Percentiles rank a stretch among this genome's conserved stretches.
Conservation (phyloP, 1,139 yeast genomes). For the Trichomonascaceae sp. region DNA sequence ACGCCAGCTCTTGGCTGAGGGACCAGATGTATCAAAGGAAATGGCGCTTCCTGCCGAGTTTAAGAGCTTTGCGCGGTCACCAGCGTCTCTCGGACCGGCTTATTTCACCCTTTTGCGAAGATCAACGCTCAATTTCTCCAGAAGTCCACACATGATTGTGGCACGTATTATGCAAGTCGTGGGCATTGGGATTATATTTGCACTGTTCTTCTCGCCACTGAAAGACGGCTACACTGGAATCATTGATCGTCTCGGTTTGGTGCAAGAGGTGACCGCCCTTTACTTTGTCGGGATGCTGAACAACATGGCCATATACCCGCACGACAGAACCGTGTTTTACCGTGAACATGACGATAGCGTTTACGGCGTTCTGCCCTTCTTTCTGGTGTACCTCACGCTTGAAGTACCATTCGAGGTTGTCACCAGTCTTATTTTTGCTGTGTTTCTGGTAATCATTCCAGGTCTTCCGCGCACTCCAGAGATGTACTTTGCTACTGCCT, state of each 20-base stretch:
- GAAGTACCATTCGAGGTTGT: conserved; percentile 66
- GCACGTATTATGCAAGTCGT: conserved; percentile 58
- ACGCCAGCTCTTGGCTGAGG: not conserved
- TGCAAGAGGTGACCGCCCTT: conserved; percentile 60
- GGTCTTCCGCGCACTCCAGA: conserved; percentile 61
- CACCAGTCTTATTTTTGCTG: conserved; percentile 45
- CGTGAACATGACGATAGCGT: conserved; percentile 68
- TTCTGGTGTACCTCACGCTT: conserved; percentile 46
- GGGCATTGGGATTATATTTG: conserved; percentile 51
- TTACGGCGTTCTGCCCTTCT: conserved; percentile 56
- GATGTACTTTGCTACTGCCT: conserved; percentile 55
- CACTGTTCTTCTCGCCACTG: conserved; percentile 62
- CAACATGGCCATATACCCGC: conserved; percentile 62
- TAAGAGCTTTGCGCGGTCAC: conserved; percentile 13
- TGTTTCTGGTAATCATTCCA: conserved; percentile 51
- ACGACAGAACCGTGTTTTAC: conserved; percentile 61
- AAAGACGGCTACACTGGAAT: conserved; percentile 46
- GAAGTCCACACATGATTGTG: conserved; percentile 49
- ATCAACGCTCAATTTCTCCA: conserved; percentile 38
- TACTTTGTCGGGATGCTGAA: conserved; percentile 73
- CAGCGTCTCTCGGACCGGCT: conserved; percentile 27
- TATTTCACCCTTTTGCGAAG: conserved; percentile 32
- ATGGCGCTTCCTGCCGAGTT: conserved; percentile 7
- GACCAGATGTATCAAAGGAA: conserved; percentile 1
- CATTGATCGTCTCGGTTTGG: conserved; percentile 54